Percentiles rank a stretch among this genome's conserved stretches.
These are phyloP conservation scores for Achaetomium macrosporum DNA, from an alignment of 2,329 filamentous ascomycete species.

Conservation along the genomic window DNA sequence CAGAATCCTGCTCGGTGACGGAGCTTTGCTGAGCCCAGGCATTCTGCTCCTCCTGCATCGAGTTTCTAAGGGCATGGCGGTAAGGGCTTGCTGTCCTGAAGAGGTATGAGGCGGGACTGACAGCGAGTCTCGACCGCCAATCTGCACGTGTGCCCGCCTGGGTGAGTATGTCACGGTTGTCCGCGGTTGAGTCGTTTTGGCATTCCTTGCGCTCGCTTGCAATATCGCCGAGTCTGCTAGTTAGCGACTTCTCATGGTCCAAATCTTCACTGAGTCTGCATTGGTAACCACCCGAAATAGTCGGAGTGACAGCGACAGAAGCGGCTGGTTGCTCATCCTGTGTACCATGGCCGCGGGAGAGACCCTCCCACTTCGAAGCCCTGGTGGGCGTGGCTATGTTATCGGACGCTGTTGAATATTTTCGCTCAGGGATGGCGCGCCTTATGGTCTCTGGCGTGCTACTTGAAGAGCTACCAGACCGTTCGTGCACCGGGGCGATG, in stretches of 20 bases:
- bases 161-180: background rate
- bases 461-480: background rate
- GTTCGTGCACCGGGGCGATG: background rate
- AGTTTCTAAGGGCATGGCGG: slow-evolving; percentile 44
- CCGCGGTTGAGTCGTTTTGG: background rate
- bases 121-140: slow-evolving; percentile 46
- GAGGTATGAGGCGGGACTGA: slow-evolving; percentile 44
- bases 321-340: background rate
- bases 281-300: background rate
- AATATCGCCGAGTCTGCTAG: background rate
- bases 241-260: background rate
- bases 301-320: background rate
- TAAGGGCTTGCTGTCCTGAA: slow-evolving; percentile 53
- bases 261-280: no score
- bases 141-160: slow-evolving; percentile 16
- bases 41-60: slow-evolving; percentile 35
- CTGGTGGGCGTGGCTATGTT: slow-evolving; percentile 8
- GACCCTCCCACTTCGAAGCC: background rate
- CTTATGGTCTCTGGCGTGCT: slow-evolving; percentile 18
- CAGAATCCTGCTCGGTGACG: slow-evolving; percentile 7
- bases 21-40: slow-evolving; percentile 7
- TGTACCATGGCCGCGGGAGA: background rate
- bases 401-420: background rate
- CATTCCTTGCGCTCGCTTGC: background rate
- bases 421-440: background rate